phyloP scores from a whole-genome alignment of 306 rosid genomes.

The Luffa aegyptiaca region DNA sequence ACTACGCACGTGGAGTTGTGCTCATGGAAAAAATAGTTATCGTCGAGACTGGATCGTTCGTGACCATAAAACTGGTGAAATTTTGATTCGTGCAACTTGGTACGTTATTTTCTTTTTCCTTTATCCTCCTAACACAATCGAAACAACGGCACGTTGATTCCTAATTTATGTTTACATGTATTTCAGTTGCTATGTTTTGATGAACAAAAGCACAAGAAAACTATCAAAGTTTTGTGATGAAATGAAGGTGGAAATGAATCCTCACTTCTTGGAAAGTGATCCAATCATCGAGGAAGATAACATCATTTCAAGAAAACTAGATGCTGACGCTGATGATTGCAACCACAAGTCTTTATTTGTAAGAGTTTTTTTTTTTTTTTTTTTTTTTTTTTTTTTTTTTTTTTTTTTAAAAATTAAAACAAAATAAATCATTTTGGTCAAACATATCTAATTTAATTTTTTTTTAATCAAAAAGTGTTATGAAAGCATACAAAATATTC shows the following conservation, averaged over 20 bases:
- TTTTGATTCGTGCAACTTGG: neutral
- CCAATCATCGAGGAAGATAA: constrained; percentile 11
- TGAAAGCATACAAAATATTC: no score
- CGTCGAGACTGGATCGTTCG: neutral
- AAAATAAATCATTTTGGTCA: no score
- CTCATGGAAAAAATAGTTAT: neutral
- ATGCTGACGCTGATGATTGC: neutral
- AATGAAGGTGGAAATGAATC: constrained; percentile 2
- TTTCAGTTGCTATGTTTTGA: constrained; percentile 12
- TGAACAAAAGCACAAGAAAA: constrained; percentile 19
- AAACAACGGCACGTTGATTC: neutral
- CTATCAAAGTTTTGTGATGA: constrained; percentile 12
- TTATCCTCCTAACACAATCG: neutral
- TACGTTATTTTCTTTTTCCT: neutral
- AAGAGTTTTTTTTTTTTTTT: neutral
- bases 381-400: no score
- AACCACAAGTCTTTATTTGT: neutral
- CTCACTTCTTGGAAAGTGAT: neutral
- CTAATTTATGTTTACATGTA: neutral
- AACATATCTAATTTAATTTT: no score
- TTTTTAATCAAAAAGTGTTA: no score
- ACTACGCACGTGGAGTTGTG: neutral
- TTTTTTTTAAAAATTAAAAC: no score
- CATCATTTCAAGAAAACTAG: neutral
- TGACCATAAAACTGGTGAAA: neutral